Percentiles rank a stretch among this genome's conserved stretches.
Evolutionary conservation across 1,284 basidiomycete genomes (phyloP).

Genomic region (Sporisorium reilianum): DNA sequence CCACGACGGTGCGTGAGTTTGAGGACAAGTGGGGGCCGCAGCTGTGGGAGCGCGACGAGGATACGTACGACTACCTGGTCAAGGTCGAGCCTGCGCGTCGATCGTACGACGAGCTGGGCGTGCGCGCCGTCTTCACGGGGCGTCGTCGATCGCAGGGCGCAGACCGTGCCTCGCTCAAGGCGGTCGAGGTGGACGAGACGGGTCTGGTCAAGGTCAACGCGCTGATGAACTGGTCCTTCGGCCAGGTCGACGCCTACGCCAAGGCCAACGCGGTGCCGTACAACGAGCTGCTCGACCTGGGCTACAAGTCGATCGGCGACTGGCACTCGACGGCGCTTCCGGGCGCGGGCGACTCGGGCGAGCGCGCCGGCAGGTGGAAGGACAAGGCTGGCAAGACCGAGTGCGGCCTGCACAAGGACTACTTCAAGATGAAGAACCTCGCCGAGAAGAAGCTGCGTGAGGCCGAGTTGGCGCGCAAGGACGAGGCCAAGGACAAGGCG

Average conservation of each 20-base stretch:
- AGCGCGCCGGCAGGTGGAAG: conserved; percentile 92
- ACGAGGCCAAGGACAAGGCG: conserved; percentile 49
- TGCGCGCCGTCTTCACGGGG: conserved; percentile 92
- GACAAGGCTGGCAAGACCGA: conserved; percentile 88
- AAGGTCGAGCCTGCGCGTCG: conserved; percentile 95
- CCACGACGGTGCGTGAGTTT: conserved; percentile 79
- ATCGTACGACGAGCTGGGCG: conserved; percentile 84
- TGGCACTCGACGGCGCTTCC: conserved; percentile 88
- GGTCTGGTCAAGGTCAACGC: conserved; percentile 96
- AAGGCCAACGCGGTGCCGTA: conserved; percentile 85
- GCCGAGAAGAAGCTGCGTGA: conserved; percentile 65
- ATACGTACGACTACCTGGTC: conserved; percentile 89
- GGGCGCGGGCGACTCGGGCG: conserved; percentile 74
- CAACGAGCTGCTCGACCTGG: conserved; percentile 88
- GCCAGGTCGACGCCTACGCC: conserved; percentile 86
- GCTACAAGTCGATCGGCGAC: conserved; percentile 94
- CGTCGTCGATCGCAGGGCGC: conserved; percentile 91
- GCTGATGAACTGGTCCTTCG: conserved; percentile 88
- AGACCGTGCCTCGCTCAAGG: conserved; percentile 83
- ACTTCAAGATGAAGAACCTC: conserved; percentile 65
- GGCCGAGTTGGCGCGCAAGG: conserved; percentile 60
- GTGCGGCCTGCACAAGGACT: conserved; percentile 83
- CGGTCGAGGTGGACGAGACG: conserved; percentile 90
- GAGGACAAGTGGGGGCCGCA: conserved; percentile 83
- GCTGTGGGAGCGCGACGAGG: conserved; percentile 90